These are phyloP conservation scores for Lipomyces yamadae DNA, from an alignment of 805 yeast species.

Conservation along the genomic window DNA sequence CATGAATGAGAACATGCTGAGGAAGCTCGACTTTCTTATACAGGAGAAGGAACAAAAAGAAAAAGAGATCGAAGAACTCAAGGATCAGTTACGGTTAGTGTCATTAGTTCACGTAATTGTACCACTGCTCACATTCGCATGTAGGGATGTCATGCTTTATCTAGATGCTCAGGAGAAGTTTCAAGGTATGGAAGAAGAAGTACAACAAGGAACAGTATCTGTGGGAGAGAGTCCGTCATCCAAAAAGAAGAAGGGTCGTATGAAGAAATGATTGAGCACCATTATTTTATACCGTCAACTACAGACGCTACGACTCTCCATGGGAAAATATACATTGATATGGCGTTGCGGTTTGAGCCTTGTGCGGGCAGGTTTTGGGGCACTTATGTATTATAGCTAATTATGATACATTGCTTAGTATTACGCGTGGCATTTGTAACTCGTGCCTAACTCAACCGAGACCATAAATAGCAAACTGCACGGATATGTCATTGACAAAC, in stretches of 20 bases:
- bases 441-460: not conserved
- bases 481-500: not conserved
- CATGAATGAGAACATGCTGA: constrained; percentile 51
- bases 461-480: not conserved
- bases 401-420: not conserved
- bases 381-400: not conserved
- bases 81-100: constrained; percentile 43
- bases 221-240: constrained; percentile 42
- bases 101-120: not conserved
- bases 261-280: not conserved
- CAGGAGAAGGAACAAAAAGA: constrained; percentile 40
- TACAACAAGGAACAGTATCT: constrained; percentile 69
- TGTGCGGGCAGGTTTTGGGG: not conserved
- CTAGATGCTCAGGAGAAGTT: constrained; percentile 75
- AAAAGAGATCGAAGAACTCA: constrained; percentile 42
- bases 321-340: not conserved
- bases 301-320: not conserved
- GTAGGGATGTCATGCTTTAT: constrained; percentile 78
- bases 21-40: constrained; percentile 49
- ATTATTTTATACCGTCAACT: not conserved
- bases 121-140: constrained; percentile 43
- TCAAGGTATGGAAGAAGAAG: constrained; percentile 71
- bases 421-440: not conserved
- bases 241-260: constrained; percentile 27
- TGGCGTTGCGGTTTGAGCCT: not conserved